These are phyloP conservation scores for Fusarium clavum DNA, from an alignment of 2,329 filamentous ascomycete genomes.

Conservation along the genomic window DNA sequence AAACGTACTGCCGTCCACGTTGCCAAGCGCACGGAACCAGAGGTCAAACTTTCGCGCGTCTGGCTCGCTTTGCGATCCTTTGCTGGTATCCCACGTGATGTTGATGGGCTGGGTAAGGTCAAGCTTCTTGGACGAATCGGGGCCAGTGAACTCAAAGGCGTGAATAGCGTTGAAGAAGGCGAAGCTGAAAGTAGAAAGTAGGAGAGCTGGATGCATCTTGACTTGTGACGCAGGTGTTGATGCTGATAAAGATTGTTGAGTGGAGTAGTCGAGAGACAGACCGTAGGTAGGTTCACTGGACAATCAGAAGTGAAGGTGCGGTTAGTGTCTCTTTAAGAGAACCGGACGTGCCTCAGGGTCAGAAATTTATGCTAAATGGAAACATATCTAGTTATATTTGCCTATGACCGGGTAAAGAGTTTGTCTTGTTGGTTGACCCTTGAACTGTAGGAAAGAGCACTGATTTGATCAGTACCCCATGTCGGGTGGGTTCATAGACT, in stretches of 20 bases:
- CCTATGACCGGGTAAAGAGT: background rate
- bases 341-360: background rate
- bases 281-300: too few relatives aligned
- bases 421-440: background rate
- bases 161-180: background rate
- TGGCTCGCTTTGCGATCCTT: background rate
- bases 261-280: background rate
- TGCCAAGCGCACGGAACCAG: background rate
- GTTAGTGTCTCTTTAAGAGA: too few relatives aligned
- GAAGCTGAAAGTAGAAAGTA: background rate
- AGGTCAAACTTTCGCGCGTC: background rate
- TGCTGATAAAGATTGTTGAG: too few relatives aligned
- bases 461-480: background rate
- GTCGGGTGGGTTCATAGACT: background rate
- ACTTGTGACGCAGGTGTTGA: background rate
- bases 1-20: fast-evolving
- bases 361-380: background rate
- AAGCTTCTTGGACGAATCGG: background rate
- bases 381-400: background rate
- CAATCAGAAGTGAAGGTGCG: too few relatives aligned
- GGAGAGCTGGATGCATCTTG: background rate
- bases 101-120: background rate
- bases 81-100: background rate
- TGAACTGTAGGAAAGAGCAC: background rate
- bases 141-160: slow-evolving; percentile 5